Conservation (phyloP, 345 rosid genomes). For the Bretschneidera sinensis region DNA sequence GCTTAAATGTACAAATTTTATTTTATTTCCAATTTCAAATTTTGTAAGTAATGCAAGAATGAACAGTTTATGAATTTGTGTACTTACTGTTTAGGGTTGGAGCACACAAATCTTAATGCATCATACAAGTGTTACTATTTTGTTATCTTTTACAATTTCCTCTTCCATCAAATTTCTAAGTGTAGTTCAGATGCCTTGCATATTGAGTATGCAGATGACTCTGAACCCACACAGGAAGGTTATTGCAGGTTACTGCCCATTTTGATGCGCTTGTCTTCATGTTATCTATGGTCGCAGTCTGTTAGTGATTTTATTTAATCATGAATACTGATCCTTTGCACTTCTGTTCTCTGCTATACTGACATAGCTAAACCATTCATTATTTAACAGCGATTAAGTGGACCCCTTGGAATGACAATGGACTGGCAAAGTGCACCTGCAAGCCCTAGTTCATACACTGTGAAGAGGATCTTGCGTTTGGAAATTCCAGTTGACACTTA, state of each 20-base stretch:
- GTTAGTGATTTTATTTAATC: not conserved
- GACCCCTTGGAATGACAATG: constrained; percentile 95
- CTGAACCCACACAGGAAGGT: too few species aligned
- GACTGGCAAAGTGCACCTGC: constrained; percentile 99
- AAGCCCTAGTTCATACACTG: constrained; percentile 87
- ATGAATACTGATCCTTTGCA: constrained; percentile 1
- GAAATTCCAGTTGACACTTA: constrained; percentile 96
- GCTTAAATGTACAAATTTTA: not conserved
- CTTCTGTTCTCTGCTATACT: constrained; percentile 1
- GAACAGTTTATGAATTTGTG: too few species aligned
- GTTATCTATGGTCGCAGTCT: not conserved
- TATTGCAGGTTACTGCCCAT: not conserved
- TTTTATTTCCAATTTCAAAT: too few species aligned
- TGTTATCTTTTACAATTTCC: too few species aligned
- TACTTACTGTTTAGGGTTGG: too few species aligned
- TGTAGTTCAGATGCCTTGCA: too few species aligned
- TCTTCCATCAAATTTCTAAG: too few species aligned
- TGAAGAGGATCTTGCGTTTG: constrained; percentile 93
- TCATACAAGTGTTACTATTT: too few species aligned
- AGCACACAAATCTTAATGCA: too few species aligned
- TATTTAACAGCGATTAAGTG: constrained; percentile 64
- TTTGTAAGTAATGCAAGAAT: too few species aligned
- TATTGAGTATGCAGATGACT: too few species aligned
- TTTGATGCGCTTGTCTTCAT: constrained; percentile 8
- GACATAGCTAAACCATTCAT: constrained; percentile 5